Percentiles rank a stretch among this genome's conserved stretches.
phyloP scores from a whole-genome alignment of 345 rosid species.

The Durio zibethinus region DNA sequence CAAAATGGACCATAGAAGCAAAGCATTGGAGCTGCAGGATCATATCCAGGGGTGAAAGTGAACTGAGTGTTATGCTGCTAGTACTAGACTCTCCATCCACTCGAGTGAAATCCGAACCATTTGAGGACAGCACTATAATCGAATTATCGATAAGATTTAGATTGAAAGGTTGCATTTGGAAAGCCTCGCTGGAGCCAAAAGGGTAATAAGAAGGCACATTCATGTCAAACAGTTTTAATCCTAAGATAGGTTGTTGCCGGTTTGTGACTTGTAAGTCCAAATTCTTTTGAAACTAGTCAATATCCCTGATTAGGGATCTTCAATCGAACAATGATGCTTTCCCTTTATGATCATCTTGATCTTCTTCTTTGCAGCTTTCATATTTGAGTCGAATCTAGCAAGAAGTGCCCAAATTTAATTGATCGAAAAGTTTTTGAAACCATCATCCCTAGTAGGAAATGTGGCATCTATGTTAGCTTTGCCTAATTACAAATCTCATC shows the following conservation, averaged over 20 bases:
- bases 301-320: neutral
- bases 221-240: neutral
- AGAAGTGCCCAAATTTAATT: neutral
- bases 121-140: neutral
- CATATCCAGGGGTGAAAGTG: neutral
- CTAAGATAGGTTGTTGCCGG: neutral
- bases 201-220: neutral
- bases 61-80: neutral
- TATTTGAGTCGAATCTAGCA: neutral
- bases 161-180: conserved; percentile 6
- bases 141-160: neutral
- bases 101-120: neutral
- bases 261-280: neutral
- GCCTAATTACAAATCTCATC: neutral
- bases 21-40: neutral
- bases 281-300: neutral
- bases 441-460: neutral
- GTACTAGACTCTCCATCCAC: neutral
- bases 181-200: neutral
- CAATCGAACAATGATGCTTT: neutral
- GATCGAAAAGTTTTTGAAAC: neutral
- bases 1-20: neutral
- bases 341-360: conserved; percentile 4
- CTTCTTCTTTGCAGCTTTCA: neutral
- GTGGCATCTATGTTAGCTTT: conserved; percentile 3